A percentile compares a stretch with the other conserved stretches of the same genome.
phyloP scores from a whole-genome alignment of 306 rosid genomes.

The Acacia melanoxylon region DNA sequence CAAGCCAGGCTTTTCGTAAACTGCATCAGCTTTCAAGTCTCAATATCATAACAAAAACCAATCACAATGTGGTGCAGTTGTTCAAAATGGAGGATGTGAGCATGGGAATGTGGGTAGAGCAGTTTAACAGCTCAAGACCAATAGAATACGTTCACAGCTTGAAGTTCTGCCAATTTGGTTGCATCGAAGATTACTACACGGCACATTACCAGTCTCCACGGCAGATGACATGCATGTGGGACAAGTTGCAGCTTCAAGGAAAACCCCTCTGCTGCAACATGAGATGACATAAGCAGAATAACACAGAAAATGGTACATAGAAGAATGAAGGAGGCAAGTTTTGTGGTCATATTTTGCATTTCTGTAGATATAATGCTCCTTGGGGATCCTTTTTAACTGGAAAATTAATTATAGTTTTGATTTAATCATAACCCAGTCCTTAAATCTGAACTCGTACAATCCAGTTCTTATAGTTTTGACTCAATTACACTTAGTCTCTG shows the following conservation, averaged over 20 bases:
- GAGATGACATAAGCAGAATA: conserved; percentile 54
- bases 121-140: conserved; percentile 63
- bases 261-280: conserved; percentile 89
- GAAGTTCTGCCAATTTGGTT: conserved; percentile 87
- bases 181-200: conserved; percentile 76
- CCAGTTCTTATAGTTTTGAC: too few relatives aligned
- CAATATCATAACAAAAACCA: neutral
- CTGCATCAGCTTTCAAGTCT: neutral
- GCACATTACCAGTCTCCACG: conserved; percentile 95
- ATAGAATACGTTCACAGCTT: conserved; percentile 70
- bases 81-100: conserved; percentile 99
- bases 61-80: conserved; percentile 49
- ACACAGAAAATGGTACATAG: conserved; percentile 6
- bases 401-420: too few relatives aligned
- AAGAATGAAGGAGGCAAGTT: conserved; percentile 38
- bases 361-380: conserved; percentile 43
- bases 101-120: conserved; percentile 97
- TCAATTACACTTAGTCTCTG: too few relatives aligned
- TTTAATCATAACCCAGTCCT: too few relatives aligned
- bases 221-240: conserved; percentile 95
- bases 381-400: conserved; percentile 3
- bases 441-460: too few relatives aligned
- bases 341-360: conserved; percentile 36
- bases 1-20: neutral
- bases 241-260: conserved; percentile 54